Conservation (phyloP, 2,329 filamentous ascomycete genomes). For the Talaromyces albobiverticillius region DNA sequence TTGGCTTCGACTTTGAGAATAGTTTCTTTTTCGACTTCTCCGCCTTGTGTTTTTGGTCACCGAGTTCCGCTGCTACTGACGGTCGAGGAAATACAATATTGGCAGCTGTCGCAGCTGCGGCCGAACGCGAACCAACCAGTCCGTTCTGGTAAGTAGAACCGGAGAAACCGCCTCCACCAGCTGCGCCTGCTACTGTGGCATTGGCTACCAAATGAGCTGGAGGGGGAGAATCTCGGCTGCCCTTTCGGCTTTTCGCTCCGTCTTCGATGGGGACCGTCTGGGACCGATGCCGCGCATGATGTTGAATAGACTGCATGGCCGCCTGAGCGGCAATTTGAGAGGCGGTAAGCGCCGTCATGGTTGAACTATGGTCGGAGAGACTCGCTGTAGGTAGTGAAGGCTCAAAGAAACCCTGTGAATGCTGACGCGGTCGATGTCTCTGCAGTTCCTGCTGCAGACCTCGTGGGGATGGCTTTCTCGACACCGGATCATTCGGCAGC, state of each 20-base stretch:
- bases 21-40: slow-evolving; percentile 67
- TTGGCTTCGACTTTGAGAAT: slow-evolving; percentile 59
- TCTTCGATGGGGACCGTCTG: slow-evolving; percentile 49
- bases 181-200: slow-evolving; percentile 20
- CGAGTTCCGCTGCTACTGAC: slow-evolving; percentile 23
- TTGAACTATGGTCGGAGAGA: slow-evolving; percentile 37
- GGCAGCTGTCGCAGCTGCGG: slow-evolving; percentile 61
- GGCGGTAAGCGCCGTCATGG: slow-evolving; percentile 50
- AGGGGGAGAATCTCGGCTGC: slow-evolving; percentile 34
- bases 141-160: slow-evolving; percentile 49
- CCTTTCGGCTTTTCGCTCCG: slow-evolving; percentile 25
- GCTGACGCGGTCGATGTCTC: slow-evolving; percentile 47
- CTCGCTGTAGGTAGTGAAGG: slow-evolving; percentile 59
- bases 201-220: slow-evolving; percentile 27
- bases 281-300: slow-evolving; percentile 53
- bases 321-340: slow-evolving; percentile 66
- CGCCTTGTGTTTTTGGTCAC: slow-evolving; percentile 49
- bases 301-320: slow-evolving; percentile 53
- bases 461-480: slow-evolving; percentile 35
- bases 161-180: slow-evolving; percentile 20
- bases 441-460: slow-evolving; percentile 34
- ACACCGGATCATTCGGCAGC: slow-evolving; percentile 8
- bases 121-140: slow-evolving; percentile 46
- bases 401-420: slow-evolving; percentile 68
- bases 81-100: slow-evolving; percentile 60